phyloP scores from a whole-genome alignment of 2,329 filamentous ascomycete genomes.

The Monosporascus sp. region DNA sequence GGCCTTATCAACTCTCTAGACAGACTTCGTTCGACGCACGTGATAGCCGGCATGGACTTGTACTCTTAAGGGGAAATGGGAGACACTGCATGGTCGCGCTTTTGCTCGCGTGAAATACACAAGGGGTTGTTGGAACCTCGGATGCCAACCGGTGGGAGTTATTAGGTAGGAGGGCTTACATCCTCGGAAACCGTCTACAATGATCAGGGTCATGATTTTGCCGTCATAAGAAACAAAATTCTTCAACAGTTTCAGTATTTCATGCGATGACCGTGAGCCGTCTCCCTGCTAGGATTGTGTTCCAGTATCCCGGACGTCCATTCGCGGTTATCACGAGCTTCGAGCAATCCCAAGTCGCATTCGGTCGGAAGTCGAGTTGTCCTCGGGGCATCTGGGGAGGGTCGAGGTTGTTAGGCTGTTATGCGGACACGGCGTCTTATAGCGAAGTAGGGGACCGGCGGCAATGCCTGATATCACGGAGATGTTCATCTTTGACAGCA shows the following conservation, averaged over 20 bases:
- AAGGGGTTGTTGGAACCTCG: conserved; percentile 38
- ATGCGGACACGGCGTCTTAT: no score
- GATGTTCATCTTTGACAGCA: no score
- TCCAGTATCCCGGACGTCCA: neutral
- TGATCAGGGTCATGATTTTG: conserved; percentile 31
- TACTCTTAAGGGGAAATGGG: conserved; percentile 28
- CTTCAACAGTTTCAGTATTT: neutral
- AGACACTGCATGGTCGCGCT: conserved; percentile 42
- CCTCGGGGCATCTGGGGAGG: no score
- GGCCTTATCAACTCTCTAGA: conserved; percentile 27
- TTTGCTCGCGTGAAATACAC: conserved; percentile 42
- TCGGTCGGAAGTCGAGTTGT: no score
- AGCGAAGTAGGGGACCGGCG: no score
- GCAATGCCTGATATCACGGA: no score
- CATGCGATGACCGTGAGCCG: neutral
- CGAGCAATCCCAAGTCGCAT: no score
- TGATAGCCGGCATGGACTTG: conserved; percentile 26
- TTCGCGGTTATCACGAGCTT: no score
- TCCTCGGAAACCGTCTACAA: conserved; percentile 29
- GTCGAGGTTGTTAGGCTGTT: no score
- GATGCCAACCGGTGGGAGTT: conserved; percentile 33
- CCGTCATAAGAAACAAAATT: conserved; percentile 19
- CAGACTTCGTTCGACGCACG: conserved; percentile 27
- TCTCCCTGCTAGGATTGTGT: neutral
- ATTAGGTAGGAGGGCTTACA: conserved; percentile 27